phyloP scores from a whole-genome alignment of 106 monocot genomes.

The Triglochin maritima region DNA sequence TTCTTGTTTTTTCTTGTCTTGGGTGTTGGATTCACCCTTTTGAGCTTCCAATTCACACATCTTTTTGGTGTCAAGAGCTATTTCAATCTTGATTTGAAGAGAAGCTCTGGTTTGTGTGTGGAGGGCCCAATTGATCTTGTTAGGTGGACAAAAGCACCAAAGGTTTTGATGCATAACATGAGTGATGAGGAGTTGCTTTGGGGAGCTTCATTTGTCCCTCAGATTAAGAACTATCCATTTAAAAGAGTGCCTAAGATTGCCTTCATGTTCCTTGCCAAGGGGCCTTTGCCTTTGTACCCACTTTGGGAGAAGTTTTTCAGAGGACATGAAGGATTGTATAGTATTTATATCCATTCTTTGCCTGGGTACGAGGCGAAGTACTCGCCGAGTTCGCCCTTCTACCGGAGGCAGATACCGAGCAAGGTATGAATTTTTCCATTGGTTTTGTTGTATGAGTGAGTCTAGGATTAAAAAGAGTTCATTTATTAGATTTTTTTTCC shows the following conservation, averaged over 20 bases:
- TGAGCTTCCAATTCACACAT: constrained; percentile 31
- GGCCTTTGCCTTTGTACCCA: constrained; percentile 47
- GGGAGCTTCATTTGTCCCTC: constrained; percentile 43
- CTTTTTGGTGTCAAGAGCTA: constrained; percentile 7
- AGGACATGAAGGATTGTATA: constrained; percentile 38
- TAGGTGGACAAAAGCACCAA: constrained; percentile 32
- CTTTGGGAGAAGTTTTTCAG: constrained; percentile 55
- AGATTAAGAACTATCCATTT: constrained; percentile 40
- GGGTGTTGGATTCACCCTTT: constrained; percentile 30
- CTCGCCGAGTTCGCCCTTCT: constrained; percentile 40
- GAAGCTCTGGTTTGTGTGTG: constrained; percentile 15
- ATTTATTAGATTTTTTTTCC: too few relatives aligned
- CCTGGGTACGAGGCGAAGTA: constrained; percentile 39
- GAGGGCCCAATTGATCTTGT: constrained; percentile 12
- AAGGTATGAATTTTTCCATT: constrained; percentile 16
- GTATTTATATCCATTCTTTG: constrained; percentile 47
- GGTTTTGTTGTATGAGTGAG: neutral
- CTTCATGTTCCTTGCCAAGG: constrained; percentile 58
- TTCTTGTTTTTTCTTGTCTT: constrained; percentile 27
- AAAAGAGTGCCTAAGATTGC: constrained; percentile 50
- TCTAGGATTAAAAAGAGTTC: neutral
- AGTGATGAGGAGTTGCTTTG: constrained; percentile 54
- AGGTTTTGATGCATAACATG: constrained; percentile 42
- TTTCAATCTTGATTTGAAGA: neutral
- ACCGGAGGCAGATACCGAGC: constrained; percentile 48